Evolutionary conservation across 2,329 filamentous ascomycete genomes (phyloP), one percentile per base, ranked within the genome.

Genomic region (Hypomyces perniciosus): DNA sequence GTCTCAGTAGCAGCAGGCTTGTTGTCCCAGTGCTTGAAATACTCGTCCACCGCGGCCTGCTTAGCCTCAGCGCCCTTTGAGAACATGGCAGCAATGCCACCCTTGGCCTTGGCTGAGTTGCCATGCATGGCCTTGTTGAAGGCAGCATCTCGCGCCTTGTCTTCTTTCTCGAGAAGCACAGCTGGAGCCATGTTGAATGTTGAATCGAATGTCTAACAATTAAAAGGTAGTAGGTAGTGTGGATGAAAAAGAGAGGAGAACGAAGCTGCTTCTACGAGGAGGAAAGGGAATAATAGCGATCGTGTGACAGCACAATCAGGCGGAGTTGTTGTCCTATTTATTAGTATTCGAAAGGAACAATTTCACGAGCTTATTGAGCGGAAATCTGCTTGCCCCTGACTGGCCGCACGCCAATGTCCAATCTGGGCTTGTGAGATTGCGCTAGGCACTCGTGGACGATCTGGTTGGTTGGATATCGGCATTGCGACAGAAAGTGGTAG

Each of bases 1-100:
- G 52, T 54, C 20, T 99, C 93, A 43, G 85, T 80, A 56, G 79
- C 83, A 41, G 76, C 86, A 42, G 75, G 72, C 74, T 95, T 90
- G 76, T 92, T 87, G 71, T 96, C 90, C 88, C 88, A 96, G 69
- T 95, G 90, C 79, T 95, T 95, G 77, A 95, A 95, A 74, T 96
- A 96, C 69, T 95, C 89, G 65, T 95, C 88, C 30, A 91, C 81
- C 44, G 90, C 90, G 49, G 85, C 85, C 68, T 90, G 82, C 66
- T 95, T 88, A 6, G 90, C 89, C 9, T 51, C 52, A 30, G 75
- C 65, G 69, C 93, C 85, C 76, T 99, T 99, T 67, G 78, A 77
- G 64, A 95, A 76, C 84, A 96, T 91, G 62, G 92, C 88, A 61
- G 81, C 75, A 62, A 96, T 80, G 59, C 89, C 88, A 64, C 86